Evolutionary conservation across 2,329 filamentous ascomycete genomes (phyloP).

Genomic region (Escovopsis sp.): DNA sequence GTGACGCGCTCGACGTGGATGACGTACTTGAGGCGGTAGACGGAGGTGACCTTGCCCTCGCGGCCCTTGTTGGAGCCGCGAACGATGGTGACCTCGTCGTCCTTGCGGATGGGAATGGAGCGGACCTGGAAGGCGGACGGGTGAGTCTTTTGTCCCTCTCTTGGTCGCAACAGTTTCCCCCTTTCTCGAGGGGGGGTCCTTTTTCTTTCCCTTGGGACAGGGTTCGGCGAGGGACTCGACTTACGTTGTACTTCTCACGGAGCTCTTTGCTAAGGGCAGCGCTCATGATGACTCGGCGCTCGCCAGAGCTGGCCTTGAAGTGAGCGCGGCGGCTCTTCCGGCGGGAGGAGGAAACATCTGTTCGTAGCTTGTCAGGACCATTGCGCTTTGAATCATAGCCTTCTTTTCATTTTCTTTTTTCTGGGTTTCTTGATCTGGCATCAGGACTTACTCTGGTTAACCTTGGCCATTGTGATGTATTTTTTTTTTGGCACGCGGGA

Average conservation of each 20-base stretch:
- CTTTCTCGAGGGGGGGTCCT: no score
- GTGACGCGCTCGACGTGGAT: slow-evolving; percentile 94
- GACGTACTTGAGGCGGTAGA: slow-evolving; percentile 97
- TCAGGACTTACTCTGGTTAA: slow-evolving; percentile 40
- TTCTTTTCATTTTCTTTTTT: no score
- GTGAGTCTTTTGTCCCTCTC: background rate
- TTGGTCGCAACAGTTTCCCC: no score
- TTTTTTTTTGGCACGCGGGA: slow-evolving; percentile 6
- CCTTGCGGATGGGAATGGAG: slow-evolving; percentile 93
- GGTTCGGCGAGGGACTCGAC: slow-evolving; percentile 16
- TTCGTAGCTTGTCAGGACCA: background rate
- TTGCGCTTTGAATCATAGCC: no score
- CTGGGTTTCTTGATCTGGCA: background rate
- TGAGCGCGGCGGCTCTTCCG: slow-evolving; percentile 99
- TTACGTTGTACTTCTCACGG: slow-evolving; percentile 96
- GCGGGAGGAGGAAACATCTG: slow-evolving; percentile 62
- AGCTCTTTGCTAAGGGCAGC: slow-evolving; percentile 93
- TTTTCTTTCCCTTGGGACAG: background rate
- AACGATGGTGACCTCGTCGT: slow-evolving; percentile 86
- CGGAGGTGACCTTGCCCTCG: slow-evolving; percentile 94
- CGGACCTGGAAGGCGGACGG: slow-evolving; percentile 51
- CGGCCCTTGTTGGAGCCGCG: slow-evolving; percentile 93
- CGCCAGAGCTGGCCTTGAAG: slow-evolving; percentile 88
- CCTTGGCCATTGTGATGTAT: slow-evolving; percentile 52
- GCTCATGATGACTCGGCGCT: slow-evolving; percentile 94